Evolutionary conservation across 1,284 basidiomycete species (phyloP), one percentile per base, ranked within the genome.

Genomic region (Ganoderma resinaceum): DNA sequence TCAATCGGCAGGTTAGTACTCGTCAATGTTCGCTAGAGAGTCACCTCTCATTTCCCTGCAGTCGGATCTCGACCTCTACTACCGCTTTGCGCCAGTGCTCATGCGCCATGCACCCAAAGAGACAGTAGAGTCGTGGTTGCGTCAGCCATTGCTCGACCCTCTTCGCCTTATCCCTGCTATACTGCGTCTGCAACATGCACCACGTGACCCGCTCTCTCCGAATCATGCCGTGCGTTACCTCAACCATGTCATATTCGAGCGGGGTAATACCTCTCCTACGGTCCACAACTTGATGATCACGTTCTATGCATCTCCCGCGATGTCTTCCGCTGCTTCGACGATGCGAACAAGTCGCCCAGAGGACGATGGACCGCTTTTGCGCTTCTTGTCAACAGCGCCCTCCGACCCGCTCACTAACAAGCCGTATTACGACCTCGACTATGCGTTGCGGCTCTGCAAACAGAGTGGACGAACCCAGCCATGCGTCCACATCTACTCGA

Each of bases 391-490:
- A n/a, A 88, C 88, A 0, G 92, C 94, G 1, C 95, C 95, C 1
- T 87, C 89, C 23, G 91, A 98, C 78, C 92, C 95, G 1, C 78
- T 94, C 29, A 95, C 95, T 0, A 90, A 90, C 3, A 91, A 91
- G 76, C 97, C 97, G 0, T 98, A 96, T 80, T 99, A 96, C 78
- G 97, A 99, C 76, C 88, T 99, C 46, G 97, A 99, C 82, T 99
- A 99, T 78, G 98, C 97, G 0, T 80, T 99, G 68, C 90, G 98
- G 11, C 81, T 98, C 58, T 99, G 97, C 83, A 95, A 95, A 76
- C 88, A 90, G 72, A 86, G 92, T 53, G 89, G 91, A 6, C 86
- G 94, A 60, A 94, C 90, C 37, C 95, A 97, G 75, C 91, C 97
- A 1, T 99, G 97, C 78, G 96, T 99, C 53, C 93, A 96, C 75